Evolutionary conservation across 2,329 filamentous ascomycete species (phyloP), one percentile per base, ranked within the genome.

Genomic region (Fusarium oligoseptatum): DNA sequence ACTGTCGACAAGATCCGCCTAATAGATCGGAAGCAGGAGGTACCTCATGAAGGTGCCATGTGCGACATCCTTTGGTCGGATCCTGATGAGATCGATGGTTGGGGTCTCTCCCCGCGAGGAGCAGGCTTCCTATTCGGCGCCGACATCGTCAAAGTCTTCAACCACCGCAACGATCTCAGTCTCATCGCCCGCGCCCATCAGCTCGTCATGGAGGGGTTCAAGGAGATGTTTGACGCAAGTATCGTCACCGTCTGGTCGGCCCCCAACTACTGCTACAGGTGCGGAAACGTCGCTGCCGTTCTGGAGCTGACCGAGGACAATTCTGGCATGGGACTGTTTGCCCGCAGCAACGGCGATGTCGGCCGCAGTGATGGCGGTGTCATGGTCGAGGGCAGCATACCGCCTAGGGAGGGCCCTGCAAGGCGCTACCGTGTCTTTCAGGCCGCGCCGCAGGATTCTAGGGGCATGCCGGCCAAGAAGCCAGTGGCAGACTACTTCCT

Each of bases 171-270:
- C 82, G 94, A 98, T 80, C 89, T 99, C 32, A 95, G 93, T 24
- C 88, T 99, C 62, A 97, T 99, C 75, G 97, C 96, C 20, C 91
- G 97, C 65, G 97, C 97, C 1, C 97, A 99, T 81, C 97, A 99
- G 83, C 91, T 99, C 24, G 97, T 99, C 74, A 99, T 98, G 97
- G 97, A 99, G 82, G 97, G 97, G 0, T 99, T 98, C 84, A 98
- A 98, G 85, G 97, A 98, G 82, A 98, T 98, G 95, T 99, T 98
- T 80, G 95, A 98, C 81, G 93, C 92, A 15, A 94, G 92, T 57
- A 98, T 99, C 74, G 97, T 98, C 48, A 99, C 97, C 0, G 97
- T 99, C n/a, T 99, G 97, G 96, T 97, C 94, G 1, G 95, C 95
- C 11, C 95, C 95, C 1, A 98, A 98, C 82, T 98, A 98, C 87